These are phyloP conservation scores for Peronospora farinosa DNA, from an alignment of 352 stramenopile genomes.

Conservation along the genomic window DNA sequence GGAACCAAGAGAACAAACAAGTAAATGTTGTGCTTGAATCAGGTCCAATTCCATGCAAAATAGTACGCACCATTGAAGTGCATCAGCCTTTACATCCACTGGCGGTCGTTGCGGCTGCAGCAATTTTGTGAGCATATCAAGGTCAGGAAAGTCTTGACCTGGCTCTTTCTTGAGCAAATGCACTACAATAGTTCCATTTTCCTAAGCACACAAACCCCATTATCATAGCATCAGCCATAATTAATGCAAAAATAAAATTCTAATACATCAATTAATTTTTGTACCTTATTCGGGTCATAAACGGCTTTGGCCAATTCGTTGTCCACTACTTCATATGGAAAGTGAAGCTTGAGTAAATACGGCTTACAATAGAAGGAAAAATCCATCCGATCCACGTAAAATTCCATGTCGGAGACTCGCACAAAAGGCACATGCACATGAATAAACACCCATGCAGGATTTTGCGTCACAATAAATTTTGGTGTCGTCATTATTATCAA, in stretches of 20 bases:
- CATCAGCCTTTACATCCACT: constrained; percentile 29
- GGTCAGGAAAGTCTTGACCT: constrained; percentile 85
- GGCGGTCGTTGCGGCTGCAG: constrained; percentile 58
- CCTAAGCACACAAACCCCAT: constrained; percentile 29
- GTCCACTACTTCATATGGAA: constrained; percentile 86
- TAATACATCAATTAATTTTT: neutral
- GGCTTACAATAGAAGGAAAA: constrained; percentile 96
- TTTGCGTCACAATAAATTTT: constrained; percentile 80
- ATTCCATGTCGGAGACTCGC: constrained; percentile 89
- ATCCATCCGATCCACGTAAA: constrained; percentile 80
- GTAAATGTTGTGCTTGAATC: neutral
- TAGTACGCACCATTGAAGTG: constrained; percentile 23
- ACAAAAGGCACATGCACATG: constrained; percentile 88
- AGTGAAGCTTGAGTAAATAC: constrained; percentile 95
- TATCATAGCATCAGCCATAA: neutral
- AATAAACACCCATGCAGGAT: constrained; percentile 76
- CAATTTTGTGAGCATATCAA: constrained; percentile 90
- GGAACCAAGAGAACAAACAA: constrained; percentile 2
- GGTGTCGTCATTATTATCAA: constrained; percentile 70
- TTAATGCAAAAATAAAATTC: no score
- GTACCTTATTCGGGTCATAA: constrained; percentile 88
- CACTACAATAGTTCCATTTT: constrained; percentile 90
- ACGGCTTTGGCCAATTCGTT: constrained; percentile 87
- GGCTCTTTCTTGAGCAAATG: constrained; percentile 87
- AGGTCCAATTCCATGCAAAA: neutral